Evolutionary conservation across 2,329 filamentous ascomycete species (phyloP), one percentile per base, ranked within the genome.

Genomic region (Amauroascus verrucosus): DNA sequence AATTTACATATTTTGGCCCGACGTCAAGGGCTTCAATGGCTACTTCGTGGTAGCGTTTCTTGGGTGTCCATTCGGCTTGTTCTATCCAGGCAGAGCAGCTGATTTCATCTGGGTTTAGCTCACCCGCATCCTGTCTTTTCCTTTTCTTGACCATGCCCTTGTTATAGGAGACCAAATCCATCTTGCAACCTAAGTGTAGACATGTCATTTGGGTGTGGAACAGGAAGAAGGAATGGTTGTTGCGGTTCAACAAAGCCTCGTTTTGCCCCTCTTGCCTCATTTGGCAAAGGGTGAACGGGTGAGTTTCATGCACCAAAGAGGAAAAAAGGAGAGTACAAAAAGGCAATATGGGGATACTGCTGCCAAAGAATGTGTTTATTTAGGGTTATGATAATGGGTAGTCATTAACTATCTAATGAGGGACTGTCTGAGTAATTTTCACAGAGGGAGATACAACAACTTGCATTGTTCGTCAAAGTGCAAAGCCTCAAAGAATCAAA

Each of bases 11-110:
- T 1, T 51, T 30, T 1, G 62, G 62, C 0, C 63, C 63, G 8
- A 58, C 52, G 20, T 38, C 51, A 8, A 67, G 55, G n/a, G 58
- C 47, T 9, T 55, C 49, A 24, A 67, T 60, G 20, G 53, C 47
- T 1, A 57, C 40, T n/a, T 60, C 54, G 1, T 57, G 41, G 49
- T 64, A 65, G 2, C 16, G 20, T 14, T 7, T n/a, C 18, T 9
- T 24, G 16, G 33, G 35, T 14, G 20, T 30, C 46, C 46, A 48
- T 11, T 24, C 30, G 2, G 33, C 14, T 2, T 33, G n/a, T 4
- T 38, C 35, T 16, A 38, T 18, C 35, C 35, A 38, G 9, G 35
- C 14, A 16, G 6, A 18, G 18, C 35, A 38, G 35, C 18, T n/a
- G n/a, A n/a, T 11, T 35, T 11, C 13, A 11, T 35, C 13, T n/a